phyloP scores from a whole-genome alignment of 2,329 filamentous ascomycete genomes.

The Elsinoe arachidis region DNA sequence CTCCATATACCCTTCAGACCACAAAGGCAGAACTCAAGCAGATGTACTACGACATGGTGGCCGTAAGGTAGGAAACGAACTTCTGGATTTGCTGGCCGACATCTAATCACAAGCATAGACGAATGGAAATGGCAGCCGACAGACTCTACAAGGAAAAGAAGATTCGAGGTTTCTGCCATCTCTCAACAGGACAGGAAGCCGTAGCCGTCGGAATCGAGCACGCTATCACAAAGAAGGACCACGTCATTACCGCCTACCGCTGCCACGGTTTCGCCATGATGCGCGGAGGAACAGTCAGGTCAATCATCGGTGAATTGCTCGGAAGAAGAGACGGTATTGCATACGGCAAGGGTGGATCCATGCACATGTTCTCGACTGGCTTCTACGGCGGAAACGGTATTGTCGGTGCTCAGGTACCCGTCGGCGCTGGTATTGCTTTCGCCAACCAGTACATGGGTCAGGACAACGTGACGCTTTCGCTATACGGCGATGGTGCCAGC shows the following conservation, averaged over 20 bases:
- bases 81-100: neutral
- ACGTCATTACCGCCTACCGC: conserved; percentile 95
- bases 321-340: conserved; percentile 93
- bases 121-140: conserved; percentile 99
- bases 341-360: conserved; percentile 97
- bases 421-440: conserved; percentile 92
- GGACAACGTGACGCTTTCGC: conserved; percentile 76
- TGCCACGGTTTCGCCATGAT: conserved; percentile 98
- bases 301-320: conserved; percentile 91
- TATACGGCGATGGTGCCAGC: conserved; percentile 96
- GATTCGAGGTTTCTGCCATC: conserved; percentile 98
- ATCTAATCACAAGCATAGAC: conserved; percentile 45
- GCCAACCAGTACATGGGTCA: conserved; percentile 88
- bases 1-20: conserved; percentile 80
- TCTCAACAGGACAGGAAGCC: conserved; percentile 96
- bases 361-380: conserved; percentile 99
- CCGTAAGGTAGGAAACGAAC: conserved; percentile 62
- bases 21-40: conserved; percentile 98
- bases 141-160: conserved; percentile 99
- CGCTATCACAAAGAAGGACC: conserved; percentile 82
- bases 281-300: conserved; percentile 82
- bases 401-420: conserved; percentile 94
- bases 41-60: conserved; percentile 98
- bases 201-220: conserved; percentile 96
- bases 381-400: conserved; percentile 99